These are phyloP conservation scores for Candida bentonensis DNA, from an alignment of 805 yeast species.

Conservation along the genomic window DNA sequence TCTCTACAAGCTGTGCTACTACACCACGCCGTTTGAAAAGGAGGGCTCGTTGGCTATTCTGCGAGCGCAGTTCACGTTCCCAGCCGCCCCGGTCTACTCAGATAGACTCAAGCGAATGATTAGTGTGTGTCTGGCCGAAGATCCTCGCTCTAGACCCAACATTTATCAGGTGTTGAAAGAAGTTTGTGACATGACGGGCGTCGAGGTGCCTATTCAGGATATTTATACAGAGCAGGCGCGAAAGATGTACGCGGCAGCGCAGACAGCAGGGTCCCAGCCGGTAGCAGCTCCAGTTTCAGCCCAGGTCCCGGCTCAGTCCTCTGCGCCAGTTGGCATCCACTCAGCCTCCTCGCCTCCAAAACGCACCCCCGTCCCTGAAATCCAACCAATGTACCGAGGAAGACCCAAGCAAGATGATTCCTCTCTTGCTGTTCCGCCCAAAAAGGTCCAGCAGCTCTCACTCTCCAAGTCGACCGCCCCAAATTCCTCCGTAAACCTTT, in stretches of 20 bases:
- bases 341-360: conserved; percentile 4
- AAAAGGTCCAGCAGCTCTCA: background rate
- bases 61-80: conserved; percentile 71
- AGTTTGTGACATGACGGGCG: conserved; percentile 45
- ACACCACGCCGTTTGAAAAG: conserved; percentile 84
- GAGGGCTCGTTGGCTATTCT: conserved; percentile 76
- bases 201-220: conserved; percentile 34
- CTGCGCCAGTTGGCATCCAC: background rate
- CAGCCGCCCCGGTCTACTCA: conserved; percentile 52
- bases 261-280: background rate
- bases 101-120: conserved; percentile 62
- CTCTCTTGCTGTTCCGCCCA: conserved; percentile 3
- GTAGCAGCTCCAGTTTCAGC: background rate
- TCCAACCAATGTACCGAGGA: conserved; percentile 15
- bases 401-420: conserved; percentile 8
- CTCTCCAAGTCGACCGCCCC: background rate
- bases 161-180: conserved; percentile 63
- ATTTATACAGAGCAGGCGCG: conserved; percentile 10
- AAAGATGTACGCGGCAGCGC: conserved; percentile 2
- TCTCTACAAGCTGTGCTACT: conserved; percentile 78
- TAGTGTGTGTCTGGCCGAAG: conserved; percentile 66
- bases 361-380: conserved; percentile 10
- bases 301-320: background rate
- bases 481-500: background rate
- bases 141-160: conserved; percentile 73